Percentiles rank a stretch among this genome's conserved stretches.
Evolutionary conservation across 768 basidiomycete genomes (phyloP).

Genomic region (Lactarius sp.): DNA sequence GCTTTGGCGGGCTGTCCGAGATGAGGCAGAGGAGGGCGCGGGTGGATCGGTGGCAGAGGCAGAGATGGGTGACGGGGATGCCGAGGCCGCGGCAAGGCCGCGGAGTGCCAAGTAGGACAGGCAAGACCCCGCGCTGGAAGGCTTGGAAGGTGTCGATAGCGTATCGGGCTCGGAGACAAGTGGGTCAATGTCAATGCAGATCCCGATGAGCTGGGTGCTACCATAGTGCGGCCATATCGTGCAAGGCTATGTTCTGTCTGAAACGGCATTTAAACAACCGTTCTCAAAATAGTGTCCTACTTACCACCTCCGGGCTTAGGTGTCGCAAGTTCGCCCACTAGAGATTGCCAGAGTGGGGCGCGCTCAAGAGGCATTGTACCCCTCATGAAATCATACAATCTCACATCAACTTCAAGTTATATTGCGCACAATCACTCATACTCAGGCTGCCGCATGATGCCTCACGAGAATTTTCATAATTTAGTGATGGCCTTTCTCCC

Average conservation of each 20-base stretch:
- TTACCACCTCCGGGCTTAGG: slow-evolving; percentile 72
- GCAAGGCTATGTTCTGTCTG: slow-evolving; percentile 85
- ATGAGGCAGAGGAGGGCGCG: slow-evolving; percentile 19
- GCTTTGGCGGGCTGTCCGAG: slow-evolving; percentile 14
- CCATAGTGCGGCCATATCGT: slow-evolving; percentile 82
- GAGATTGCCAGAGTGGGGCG: slow-evolving; percentile 31
- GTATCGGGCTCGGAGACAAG: slow-evolving; percentile 40
- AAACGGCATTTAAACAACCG: slow-evolving; percentile 2
- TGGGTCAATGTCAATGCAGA: slow-evolving; percentile 68
- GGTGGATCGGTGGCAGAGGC: slow-evolving; percentile 26
- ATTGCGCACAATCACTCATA: no score
- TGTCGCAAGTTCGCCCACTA: slow-evolving; percentile 56
- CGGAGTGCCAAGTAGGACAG: slow-evolving; percentile 77
- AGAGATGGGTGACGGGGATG: slow-evolving; percentile 39
- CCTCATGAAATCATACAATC: no score
- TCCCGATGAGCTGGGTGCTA: slow-evolving; percentile 85
- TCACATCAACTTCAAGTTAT: no score
- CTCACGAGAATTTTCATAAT: no score
- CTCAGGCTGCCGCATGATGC: no score
- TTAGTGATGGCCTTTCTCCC: no score
- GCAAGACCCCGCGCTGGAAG: slow-evolving; percentile 51
- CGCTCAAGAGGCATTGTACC: no score
- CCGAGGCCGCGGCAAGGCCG: slow-evolving; percentile 45
- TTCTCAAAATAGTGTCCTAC: slow-evolving; percentile 31
- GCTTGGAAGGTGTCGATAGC: slow-evolving; percentile 30